Percentiles rank a stretch among this genome's conserved stretches.
phyloP scores from a whole-genome alignment of 805 yeast species.

The Candida jianshihensis region DNA sequence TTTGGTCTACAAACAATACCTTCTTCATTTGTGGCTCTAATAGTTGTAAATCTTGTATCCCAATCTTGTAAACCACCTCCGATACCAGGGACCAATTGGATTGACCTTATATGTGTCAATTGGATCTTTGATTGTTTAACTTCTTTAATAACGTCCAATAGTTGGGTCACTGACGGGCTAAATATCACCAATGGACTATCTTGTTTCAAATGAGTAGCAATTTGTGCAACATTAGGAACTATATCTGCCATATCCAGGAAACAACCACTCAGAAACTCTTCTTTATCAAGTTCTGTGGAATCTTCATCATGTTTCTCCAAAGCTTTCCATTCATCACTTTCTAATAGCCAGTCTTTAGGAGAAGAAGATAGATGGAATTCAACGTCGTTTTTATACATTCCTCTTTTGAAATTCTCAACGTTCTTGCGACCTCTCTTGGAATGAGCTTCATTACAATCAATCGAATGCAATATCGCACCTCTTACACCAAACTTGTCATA shows the following conservation, averaged over 20 bases:
- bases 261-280: conserved; percentile 33
- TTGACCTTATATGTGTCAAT: conserved; percentile 30
- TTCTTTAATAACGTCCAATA: conserved; percentile 31
- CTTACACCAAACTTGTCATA: conserved; percentile 22
- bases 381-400: conserved; percentile 38
- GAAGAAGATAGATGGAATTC: conserved; percentile 36
- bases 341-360: conserved; percentile 34
- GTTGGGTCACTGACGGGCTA: conserved; percentile 43
- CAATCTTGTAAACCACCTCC: conserved; percentile 48
- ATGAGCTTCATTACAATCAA: conserved; percentile 35
- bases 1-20: conserved; percentile 43
- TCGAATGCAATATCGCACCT: conserved; percentile 40
- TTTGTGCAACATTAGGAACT: conserved; percentile 25
- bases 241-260: conserved; percentile 43
- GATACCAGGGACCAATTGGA: conserved; percentile 39
- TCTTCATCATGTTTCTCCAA: conserved; percentile 11
- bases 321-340: conserved; percentile 20
- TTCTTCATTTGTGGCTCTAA: conserved; percentile 33
- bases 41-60: conserved; percentile 36
- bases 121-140: conserved; percentile 27
- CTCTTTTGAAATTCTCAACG: conserved; percentile 32
- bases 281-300: conserved; percentile 15
- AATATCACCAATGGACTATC: conserved; percentile 39
- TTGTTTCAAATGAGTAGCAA: conserved; percentile 29
- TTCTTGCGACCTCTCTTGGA: conserved; percentile 35